Base-by-base conservation (phyloP, 78 protist species). In the Diacronema lutheri region DNA sequence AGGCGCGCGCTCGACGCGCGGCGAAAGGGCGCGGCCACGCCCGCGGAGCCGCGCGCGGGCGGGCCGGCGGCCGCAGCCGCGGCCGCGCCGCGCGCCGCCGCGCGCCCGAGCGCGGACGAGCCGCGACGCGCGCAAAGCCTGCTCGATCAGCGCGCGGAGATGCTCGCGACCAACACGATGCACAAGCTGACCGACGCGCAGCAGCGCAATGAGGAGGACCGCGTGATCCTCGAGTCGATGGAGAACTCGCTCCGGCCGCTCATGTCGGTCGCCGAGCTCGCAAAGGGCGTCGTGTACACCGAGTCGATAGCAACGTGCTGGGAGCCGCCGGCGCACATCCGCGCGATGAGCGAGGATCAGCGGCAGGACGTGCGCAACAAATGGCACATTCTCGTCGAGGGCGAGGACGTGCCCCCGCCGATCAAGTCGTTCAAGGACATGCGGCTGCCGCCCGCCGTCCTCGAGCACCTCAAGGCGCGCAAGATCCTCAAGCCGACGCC, bases 401-500 rank as follows among this genome's bases (percentile, higher is more conserved):
- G 98, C 26, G 97, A 94, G 9, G 89, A 90, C 55, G 37, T 92
- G 20, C 95, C 96, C 0, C 95, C 96, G n/a, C 98, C 98, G 0
- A 85, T 93, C 56, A 69, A 85, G 80, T 11, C 21, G 38, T 92
- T 93, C 78, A 68, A 88, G 65, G 96, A 95, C 62, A 94, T 97
- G 97, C 89, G 93, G 26, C 81, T 97, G 4, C 98, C 99, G 13
- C 4, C n/a, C 4, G n/a, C 97, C 21, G 80, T 96, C 5, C 55
- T 95, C 26, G 77, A 86, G 1, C 62, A 11, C 4, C 81, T 97
- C 16, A 4, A 33, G n/a, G 31, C 37, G 41, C 86, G 83, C 29
- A 97, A 96, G 61, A 97, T 97, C 46, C 57, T 44, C 38, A 72
- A 80, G 62, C 99, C 99, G 16, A 95, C 98, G 2, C 98, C 99